Percentiles rank a stretch among this genome's conserved stretches.
Conservation (phyloP, 1,139 yeast species). For the Kodamaea sp. region DNA sequence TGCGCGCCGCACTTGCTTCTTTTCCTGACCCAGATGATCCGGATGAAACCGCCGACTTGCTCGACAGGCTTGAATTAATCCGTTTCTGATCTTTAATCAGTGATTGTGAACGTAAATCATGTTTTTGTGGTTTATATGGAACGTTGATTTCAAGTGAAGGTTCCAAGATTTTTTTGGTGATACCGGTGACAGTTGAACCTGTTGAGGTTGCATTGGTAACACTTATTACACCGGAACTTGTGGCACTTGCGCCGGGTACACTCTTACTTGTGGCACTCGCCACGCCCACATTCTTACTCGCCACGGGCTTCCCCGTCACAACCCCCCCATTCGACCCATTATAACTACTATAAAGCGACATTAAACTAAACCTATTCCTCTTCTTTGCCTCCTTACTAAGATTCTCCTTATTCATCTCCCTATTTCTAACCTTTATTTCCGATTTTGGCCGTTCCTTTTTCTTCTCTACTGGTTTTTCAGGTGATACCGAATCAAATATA, state of each 20-base stretch:
- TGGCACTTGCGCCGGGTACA: no score
- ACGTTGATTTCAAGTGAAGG: conserved; percentile 36
- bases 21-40: conserved; percentile 30
- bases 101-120: background rate
- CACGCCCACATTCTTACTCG: no score
- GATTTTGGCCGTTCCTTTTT: background rate
- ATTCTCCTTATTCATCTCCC: conserved; percentile 24
- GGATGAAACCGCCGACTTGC: conserved; percentile 10
- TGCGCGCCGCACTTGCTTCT: conserved; percentile 70
- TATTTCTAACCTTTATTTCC: conserved; percentile 3
- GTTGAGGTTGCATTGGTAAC: no score
- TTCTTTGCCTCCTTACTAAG: conserved; percentile 34
- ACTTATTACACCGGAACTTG: background rate
- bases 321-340: conserved; percentile 10
- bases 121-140: background rate
- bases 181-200: no score
- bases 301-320: no score
- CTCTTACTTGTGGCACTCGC: no score
- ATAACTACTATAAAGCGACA: conserved; percentile 47
- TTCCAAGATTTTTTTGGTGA: conserved; percentile 42
- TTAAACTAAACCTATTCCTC: conserved; percentile 49
- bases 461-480: background rate
- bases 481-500: conserved; percentile 19
- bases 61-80: conserved; percentile 15
- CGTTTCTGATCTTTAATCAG: conserved; percentile 11